phyloP scores from a whole-genome alignment of 2,329 filamentous ascomycete species.

The Cryphonectria nitschkei region DNA sequence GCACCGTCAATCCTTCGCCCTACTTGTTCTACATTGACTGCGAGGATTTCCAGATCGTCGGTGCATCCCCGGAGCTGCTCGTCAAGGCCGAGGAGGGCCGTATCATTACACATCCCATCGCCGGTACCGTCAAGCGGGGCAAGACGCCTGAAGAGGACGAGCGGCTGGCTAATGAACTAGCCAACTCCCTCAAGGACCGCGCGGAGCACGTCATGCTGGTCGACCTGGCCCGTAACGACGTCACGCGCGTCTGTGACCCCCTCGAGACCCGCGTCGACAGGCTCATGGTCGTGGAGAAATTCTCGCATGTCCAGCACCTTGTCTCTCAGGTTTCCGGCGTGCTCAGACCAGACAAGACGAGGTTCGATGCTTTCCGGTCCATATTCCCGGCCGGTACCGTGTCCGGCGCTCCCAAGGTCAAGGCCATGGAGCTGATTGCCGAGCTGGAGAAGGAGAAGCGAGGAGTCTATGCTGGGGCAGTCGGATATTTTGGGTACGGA shows the following conservation, averaged over 20 bases:
- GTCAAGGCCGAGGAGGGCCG: constrained; percentile 87
- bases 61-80: constrained; percentile 90
- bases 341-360: constrained; percentile 79
- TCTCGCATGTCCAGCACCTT: constrained; percentile 96
- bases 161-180: constrained; percentile 74
- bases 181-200: constrained; percentile 83
- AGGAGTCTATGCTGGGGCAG: constrained; percentile 92
- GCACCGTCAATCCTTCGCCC: constrained; percentile 95
- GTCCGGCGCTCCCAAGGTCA: constrained; percentile 92
- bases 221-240: constrained; percentile 92
- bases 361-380: constrained; percentile 93
- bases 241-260: constrained; percentile 94
- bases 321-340: constrained; percentile 94
- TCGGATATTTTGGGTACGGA: constrained; percentile 94
- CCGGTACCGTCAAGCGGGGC: constrained; percentile 90
- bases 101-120: constrained; percentile 96
- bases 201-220: constrained; percentile 98
- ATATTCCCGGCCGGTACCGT: constrained; percentile 98
- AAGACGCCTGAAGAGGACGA: constrained; percentile 81
- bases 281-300: constrained; percentile 91
- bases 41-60: constrained; percentile 89
- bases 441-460: constrained; percentile 94
- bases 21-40: constrained; percentile 98
- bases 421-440: constrained; percentile 95
- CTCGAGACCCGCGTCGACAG: constrained; percentile 87